Conservation (phyloP, 345 rosid genomes). For the Erysimum cheiranthoides region DNA sequence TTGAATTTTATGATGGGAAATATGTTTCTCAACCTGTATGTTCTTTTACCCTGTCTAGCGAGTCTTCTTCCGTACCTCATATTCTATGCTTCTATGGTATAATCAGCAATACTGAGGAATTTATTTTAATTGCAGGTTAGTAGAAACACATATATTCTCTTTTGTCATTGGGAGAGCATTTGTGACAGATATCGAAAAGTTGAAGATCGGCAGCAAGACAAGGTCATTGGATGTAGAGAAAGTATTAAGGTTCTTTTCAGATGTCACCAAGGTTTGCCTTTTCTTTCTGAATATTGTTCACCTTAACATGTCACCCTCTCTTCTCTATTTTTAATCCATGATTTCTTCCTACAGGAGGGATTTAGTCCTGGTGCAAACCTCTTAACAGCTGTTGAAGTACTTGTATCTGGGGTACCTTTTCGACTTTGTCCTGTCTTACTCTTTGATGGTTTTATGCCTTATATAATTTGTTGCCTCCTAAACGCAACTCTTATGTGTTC, state of each 20-base stretch:
- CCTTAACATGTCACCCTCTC: constrained; percentile 15
- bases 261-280: constrained; percentile 73
- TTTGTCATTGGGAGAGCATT: constrained; percentile 99
- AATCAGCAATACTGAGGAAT: constrained; percentile 46
- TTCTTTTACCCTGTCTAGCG: constrained; percentile 37
- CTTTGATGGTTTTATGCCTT: constrained; percentile 29
- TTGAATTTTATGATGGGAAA: not conserved
- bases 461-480: constrained; percentile 26
- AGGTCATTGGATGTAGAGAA: constrained; percentile 78
- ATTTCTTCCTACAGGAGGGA: constrained; percentile 70
- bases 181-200: constrained; percentile 96
- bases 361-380: constrained; percentile 90
- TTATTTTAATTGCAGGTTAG: constrained; percentile 77
- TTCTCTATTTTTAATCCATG: constrained; percentile 37
- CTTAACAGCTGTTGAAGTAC: constrained; percentile 88
- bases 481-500: constrained; percentile 27
- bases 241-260: constrained; percentile 80
- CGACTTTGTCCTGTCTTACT: constrained; percentile 30
- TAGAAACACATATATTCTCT: constrained; percentile 97
- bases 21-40: constrained; percentile 22
- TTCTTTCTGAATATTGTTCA: constrained; percentile 29
- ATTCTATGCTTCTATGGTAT: constrained; percentile 27
- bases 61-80: constrained; percentile 15
- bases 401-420: constrained; percentile 89
- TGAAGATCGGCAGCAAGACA: constrained; percentile 93